Evolutionary conservation across 768 basidiomycete species (phyloP), one percentile per base, ranked within the genome.

Genomic region (Saitozyma sp.): DNA sequence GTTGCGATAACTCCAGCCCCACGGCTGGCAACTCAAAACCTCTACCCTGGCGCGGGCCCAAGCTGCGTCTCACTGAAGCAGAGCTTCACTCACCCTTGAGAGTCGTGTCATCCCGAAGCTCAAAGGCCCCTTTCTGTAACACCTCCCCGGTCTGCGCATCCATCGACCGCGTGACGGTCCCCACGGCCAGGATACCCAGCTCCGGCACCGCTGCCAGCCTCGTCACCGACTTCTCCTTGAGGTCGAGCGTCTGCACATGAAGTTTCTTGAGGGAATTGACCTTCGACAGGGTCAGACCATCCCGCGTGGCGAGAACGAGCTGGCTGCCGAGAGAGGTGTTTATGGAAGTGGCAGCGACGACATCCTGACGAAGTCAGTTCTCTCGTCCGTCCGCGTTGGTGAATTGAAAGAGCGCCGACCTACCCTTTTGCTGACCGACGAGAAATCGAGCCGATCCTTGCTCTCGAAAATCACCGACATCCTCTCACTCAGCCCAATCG

Each of bases 181-280:
- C 74, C 9, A 62, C 58, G 4, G 62, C 74, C 13, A 75, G 38
- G 7, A 64, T 13, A 1, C 66, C 52, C 17, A 50, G 41, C 13
- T 63, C 61, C 10, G 42, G 50, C 16, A 67, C 29, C 45, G 57
- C 53, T 19, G 62, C 64, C 4, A 75, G 17, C 53, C 65, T 68
- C 8, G 40, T 58, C 7, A 57, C 64, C 0, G 74, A 72, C n/a
- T 71, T 58, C 51, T 72, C 64, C 13, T 68, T 68, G 0, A 74
- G 59, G 50, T 75, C 71, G 14, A 76, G 58, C 14, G 74, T 79
- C 50, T 69, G 69, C 1, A 79, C 69, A n/a, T 73, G 70, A 13
- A 79, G 62, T 58, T 74, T 75, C 61, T 77, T 79, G 13, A 77
- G 64, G 40, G 66, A 71, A 20, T 67, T 72, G 39, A 76, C 63